Base-by-base conservation (phyloP, 345 rosid species). In the Gossypium sturtianum region DNA sequence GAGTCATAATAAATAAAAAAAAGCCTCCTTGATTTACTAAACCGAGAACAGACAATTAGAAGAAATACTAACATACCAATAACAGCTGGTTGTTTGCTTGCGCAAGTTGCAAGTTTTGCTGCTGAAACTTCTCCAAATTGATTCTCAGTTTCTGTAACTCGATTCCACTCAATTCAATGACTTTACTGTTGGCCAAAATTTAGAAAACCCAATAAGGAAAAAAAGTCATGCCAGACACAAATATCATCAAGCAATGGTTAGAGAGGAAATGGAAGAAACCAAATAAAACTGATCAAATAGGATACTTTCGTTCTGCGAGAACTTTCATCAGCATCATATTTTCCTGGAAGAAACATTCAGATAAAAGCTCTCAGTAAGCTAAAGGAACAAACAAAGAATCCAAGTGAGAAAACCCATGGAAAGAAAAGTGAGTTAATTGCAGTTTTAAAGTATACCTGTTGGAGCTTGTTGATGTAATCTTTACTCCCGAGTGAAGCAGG, bases 71-170 rank as follows among this genome's bases (percentile, higher is more conserved):
- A 78, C 9, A 29, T 86, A 90, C 97, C 86, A 68, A 87, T 79
- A 90, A 73, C 78, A 87, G 81, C 82, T 81, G 88, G 74, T 82
- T 82, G 83, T 92, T 87, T 66, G 83, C 74, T 77, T 84, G 87
- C 25, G 93, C 91, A 77, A 92, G 88, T 66, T 81, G 86, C 78
- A 75, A 72, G 81, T 92, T 92, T 83, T 89, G 89, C 73, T 81
- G 89, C 76, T 87, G 89, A 76, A 86, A 16, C 75, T 84, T 85
- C 84, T 84, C 92, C 66, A 83, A 79, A 79, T 75, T 71, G 78
- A 81, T 80, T 83, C 84, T 86, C 76, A 82, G 61, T 60, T 89
- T 87, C 80, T 87, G 86, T 34, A 92, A 77, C 81, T 87, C 91
- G 29, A 66, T 66, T 76, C 76, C 86, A 60, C 84, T 81, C 78